A percentile compares a stretch with the other conserved stretches of the same genome.
These are phyloP conservation scores for Sesbania bispinosa DNA, from an alignment of 306 rosid genomes.

Conservation along the genomic window DNA sequence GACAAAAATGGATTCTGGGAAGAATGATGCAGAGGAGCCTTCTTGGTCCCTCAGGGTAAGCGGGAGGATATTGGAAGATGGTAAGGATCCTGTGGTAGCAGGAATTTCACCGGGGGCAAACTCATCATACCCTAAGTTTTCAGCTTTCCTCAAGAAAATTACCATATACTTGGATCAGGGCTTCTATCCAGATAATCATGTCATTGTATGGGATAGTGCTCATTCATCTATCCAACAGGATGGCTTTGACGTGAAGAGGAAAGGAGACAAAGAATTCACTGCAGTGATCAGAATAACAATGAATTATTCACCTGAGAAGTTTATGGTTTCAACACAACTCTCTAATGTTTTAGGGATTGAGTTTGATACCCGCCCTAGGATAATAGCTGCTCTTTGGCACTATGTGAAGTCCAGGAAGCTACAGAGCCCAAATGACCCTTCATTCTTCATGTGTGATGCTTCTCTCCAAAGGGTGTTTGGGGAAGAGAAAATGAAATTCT, in stretches of 20 bases:
- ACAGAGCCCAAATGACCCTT: conserved; percentile 79
- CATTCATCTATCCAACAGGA: conserved; percentile 66
- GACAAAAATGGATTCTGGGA: conserved; percentile 40
- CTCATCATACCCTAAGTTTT: conserved; percentile 52
- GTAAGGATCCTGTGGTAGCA: conserved; percentile 66
- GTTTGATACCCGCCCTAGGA: conserved; percentile 70
- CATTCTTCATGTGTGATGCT: conserved; percentile 78
- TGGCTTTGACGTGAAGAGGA: conserved; percentile 97
- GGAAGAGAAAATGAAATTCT: conserved; percentile 88
- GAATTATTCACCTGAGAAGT: conserved; percentile 76
- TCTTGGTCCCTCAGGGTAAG: conserved; percentile 90
- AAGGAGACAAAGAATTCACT: conserved; percentile 82
- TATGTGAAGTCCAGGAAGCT: conserved; percentile 74
- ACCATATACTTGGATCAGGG: conserved; percentile 82
- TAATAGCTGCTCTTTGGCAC: conserved; percentile 94
- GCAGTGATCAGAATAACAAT: conserved; percentile 62
- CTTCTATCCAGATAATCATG: conserved; percentile 73
- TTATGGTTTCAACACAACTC: conserved; percentile 63
- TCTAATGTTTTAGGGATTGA: conserved; percentile 81
- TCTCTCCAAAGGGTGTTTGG: conserved; percentile 86
- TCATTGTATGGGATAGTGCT: conserved; percentile 73
- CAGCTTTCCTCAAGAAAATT: conserved; percentile 79
- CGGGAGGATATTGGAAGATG: conserved; percentile 87
- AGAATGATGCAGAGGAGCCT: conserved; percentile 48
- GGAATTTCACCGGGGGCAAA: conserved; percentile 38